Evolutionary conservation across 73 alveolate species (phyloP), one percentile per base, ranked within the genome.

Genomic region (Urostyla sp.): DNA sequence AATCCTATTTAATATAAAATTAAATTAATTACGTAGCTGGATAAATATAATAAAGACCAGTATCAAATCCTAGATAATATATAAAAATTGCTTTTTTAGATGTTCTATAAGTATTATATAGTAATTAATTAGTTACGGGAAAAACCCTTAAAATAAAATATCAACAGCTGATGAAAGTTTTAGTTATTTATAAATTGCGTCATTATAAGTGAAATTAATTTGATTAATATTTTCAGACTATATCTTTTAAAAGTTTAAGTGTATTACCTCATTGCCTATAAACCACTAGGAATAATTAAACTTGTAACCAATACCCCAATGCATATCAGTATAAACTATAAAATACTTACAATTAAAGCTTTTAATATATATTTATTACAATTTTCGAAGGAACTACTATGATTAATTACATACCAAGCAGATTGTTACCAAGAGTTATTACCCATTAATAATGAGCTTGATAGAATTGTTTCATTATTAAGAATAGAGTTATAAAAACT

Each of bases 21-120:
- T 10, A 40, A 40, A 11, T 11, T 40, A 40, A 16, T 10, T 10
- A 40, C 10, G 52, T 40, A 4, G 80, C 23, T 16, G 80, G 80
- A 44, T 43, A 66, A 8, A 66, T 66, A 44, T 43, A 66, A 24
- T 66, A 66, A 40, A 43, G 63, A 1, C 80, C 80, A 66, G 37
- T 45, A 37, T 45, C 63, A 66, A 18, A 66, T 5, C 80, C 80
- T 6, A 37, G 21, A 66, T 66, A 66, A 3, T 31, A 21, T 13
- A 4, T 13, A 10, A 66, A 21, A 24, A 13, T 37, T 8, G 80
- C 57, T 26, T 28, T 45, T 27, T 7, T 7, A 43, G n/a, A 40
- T 26, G 4, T 6, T 16, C 80, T 66, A 66, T n/a, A 16, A 16
- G 6, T 13, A 40, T 3, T 66, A 24, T 16, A 43, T 20, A 40